These are phyloP conservation scores for Exophiala sp. DNA, from an alignment of 2,329 filamentous ascomycete genomes.

Conservation along the genomic window DNA sequence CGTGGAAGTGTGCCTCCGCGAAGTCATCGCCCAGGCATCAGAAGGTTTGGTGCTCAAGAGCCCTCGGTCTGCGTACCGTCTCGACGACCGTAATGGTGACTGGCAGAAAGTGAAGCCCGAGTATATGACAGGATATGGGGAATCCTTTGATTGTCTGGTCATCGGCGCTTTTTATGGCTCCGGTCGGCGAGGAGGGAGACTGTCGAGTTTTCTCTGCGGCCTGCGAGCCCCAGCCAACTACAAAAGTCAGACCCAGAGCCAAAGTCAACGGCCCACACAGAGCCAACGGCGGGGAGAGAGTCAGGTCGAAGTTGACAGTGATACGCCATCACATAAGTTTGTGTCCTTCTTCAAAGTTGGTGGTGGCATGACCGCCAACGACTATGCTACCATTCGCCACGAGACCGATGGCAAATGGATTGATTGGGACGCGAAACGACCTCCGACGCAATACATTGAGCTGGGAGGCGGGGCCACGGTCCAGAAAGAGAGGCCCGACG, in stretches of 20 bases:
- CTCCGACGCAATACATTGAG: slow-evolving; percentile 72
- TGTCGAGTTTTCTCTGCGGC: slow-evolving; percentile 88
- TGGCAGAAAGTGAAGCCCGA: slow-evolving; percentile 99
- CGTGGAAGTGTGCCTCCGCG: slow-evolving; percentile 72
- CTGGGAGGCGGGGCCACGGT: slow-evolving; percentile 65
- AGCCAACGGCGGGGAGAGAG: slow-evolving; percentile 18
- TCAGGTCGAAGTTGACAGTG: slow-evolving; percentile 6
- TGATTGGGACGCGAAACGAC: slow-evolving; percentile 71
- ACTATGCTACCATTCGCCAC: slow-evolving; percentile 77
- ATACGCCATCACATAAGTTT: slow-evolving; percentile 53
- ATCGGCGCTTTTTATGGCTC: slow-evolving; percentile 91
- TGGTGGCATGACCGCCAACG: slow-evolving; percentile 78
- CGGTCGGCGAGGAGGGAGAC: slow-evolving; percentile 70
- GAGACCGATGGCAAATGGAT: slow-evolving; percentile 87
- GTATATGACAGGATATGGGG: slow-evolving; percentile 95
- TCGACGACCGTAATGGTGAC: slow-evolving; percentile 87
- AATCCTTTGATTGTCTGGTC: slow-evolving; percentile 82
- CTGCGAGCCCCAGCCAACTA: slow-evolving; percentile 61
- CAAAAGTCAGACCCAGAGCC: slow-evolving; percentile 30
- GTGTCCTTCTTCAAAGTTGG: slow-evolving; percentile 96
- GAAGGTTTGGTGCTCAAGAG: slow-evolving; percentile 94
- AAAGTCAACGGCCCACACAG: slow-evolving; percentile 27
- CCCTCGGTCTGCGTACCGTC: slow-evolving; percentile 73
- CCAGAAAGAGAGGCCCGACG: slow-evolving; percentile 74
- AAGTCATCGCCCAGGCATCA: slow-evolving; percentile 77